Conservation (phyloP, 257 asterid genomes). For the Solanum bulbocastanum region DNA sequence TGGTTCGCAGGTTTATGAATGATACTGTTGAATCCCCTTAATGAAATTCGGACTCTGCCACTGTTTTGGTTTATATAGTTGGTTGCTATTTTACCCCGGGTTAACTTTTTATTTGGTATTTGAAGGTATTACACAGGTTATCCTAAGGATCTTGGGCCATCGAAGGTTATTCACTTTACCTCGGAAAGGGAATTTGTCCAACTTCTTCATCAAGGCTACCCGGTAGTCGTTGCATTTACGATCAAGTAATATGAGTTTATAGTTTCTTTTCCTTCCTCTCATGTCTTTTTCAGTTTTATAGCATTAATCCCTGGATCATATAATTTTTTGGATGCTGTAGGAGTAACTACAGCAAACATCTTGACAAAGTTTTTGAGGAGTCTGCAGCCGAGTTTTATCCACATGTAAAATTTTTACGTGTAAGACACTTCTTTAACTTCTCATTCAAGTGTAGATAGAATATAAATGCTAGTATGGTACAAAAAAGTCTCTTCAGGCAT, state of each 20-base stretch:
- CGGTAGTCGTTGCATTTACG: slow-evolving; percentile 91
- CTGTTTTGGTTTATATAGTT: not conserved
- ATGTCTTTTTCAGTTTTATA: not conserved
- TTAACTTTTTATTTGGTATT: slow-evolving; percentile 6
- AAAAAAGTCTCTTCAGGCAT: not conserved
- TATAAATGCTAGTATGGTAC: not conserved
- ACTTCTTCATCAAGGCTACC: slow-evolving; percentile 89
- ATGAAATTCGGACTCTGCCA: not conserved
- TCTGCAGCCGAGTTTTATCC: slow-evolving; percentile 90
- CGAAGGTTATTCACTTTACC: slow-evolving; percentile 69
- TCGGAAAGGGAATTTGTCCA: slow-evolving; percentile 93
- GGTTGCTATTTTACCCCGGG: not conserved
- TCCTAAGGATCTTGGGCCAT: slow-evolving; percentile 93
- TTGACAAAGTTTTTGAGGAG: slow-evolving; percentile 80
- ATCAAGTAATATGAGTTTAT: slow-evolving; percentile 44
- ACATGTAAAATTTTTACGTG: slow-evolving; percentile 82
- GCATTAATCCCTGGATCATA: not conserved
- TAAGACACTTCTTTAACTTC: slow-evolving; percentile 23
- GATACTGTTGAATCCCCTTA: not conserved
- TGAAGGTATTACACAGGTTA: slow-evolving; percentile 76
- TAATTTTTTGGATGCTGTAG: slow-evolving; percentile 21
- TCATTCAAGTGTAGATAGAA: not conserved
- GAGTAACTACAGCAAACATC: slow-evolving; percentile 83
- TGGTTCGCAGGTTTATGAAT: not conserved
- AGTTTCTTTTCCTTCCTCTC: not conserved